These are phyloP conservation scores for Pseudoturritis turrita DNA, from an alignment of 345 rosid species.

Conservation along the genomic window DNA sequence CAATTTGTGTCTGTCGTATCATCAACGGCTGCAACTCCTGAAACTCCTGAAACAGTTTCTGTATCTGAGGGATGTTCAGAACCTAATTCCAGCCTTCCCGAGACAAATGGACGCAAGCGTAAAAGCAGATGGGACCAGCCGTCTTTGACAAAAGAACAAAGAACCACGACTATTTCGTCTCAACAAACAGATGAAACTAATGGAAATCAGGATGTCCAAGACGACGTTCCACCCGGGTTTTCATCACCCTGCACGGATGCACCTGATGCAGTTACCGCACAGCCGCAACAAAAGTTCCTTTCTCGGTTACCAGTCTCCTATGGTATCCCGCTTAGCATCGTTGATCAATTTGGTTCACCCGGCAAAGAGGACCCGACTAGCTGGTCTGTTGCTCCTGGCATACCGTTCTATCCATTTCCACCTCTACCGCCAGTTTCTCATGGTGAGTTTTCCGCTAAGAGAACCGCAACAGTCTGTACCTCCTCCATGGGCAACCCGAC, in stretches of 20 bases:
- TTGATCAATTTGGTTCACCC: constrained; percentile 61
- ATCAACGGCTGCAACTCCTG: constrained; percentile 38
- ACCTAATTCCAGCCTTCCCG: constrained; percentile 35
- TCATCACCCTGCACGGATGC: constrained; percentile 46
- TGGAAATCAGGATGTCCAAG: constrained; percentile 39
- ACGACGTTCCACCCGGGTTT: constrained; percentile 89
- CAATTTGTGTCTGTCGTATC: constrained; percentile 28
- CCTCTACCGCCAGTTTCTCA: constrained; percentile 68
- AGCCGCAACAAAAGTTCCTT: constrained; percentile 55
- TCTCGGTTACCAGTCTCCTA: constrained; percentile 68
- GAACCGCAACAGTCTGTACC: constrained; percentile 26
- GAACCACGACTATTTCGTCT: constrained; percentile 21
- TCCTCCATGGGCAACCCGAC: constrained; percentile 13
- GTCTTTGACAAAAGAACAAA: constrained; percentile 38
- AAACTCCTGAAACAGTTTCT: constrained; percentile 37
- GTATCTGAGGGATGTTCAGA: constrained; percentile 38
- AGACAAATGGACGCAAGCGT: constrained; percentile 61
- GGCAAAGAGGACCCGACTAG: constrained; percentile 37
- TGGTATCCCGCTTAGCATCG: constrained; percentile 68
- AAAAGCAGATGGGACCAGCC: constrained; percentile 99
- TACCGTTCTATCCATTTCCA: constrained; percentile 86
- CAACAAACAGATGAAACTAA: constrained; percentile 11
- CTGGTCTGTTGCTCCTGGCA: constrained; percentile 83
- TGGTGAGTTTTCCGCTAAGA: constrained; percentile 28
- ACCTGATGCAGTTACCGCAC: constrained; percentile 37